Evolutionary conservation across 441 rosid species (phyloP).

Genomic region (Melianthus villosus): DNA sequence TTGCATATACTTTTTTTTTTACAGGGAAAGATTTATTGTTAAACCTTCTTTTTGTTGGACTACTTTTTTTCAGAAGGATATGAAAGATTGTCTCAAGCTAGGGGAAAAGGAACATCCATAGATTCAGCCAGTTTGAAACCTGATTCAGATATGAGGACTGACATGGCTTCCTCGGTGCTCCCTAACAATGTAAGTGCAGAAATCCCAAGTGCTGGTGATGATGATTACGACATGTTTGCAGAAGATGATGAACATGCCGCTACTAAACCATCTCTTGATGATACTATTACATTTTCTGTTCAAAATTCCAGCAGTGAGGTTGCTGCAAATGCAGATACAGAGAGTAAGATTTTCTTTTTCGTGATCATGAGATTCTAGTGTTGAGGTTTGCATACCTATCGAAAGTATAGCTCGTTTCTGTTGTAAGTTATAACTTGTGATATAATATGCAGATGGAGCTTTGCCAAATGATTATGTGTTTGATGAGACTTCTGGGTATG

Average conservation of each 20-base stretch:
- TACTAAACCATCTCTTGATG: constrained; percentile 21
- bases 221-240: constrained; percentile 62
- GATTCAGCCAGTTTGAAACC: too few relatives aligned
- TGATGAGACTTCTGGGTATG: constrained; percentile 89
- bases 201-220: constrained; percentile 16
- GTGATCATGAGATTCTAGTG: neutral
- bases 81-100: too few relatives aligned
- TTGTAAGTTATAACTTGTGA: constrained; percentile 5
- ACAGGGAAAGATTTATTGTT: too few relatives aligned
- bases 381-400: neutral
- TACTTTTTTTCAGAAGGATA: too few relatives aligned
- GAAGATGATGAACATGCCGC: constrained; percentile 38
- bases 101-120: too few relatives aligned
- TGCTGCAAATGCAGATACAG: constrained; percentile 14
- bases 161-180: constrained; percentile 13
- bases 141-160: too few relatives aligned
- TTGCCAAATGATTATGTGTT: constrained; percentile 50
- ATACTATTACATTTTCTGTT: constrained; percentile 14
- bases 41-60: too few relatives aligned
- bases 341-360: constrained; percentile 16
- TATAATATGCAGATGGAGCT: constrained; percentile 37
- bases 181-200: constrained; percentile 15
- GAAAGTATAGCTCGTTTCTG: constrained; percentile 4
- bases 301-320: constrained; percentile 15
- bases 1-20: too few relatives aligned